These are phyloP conservation scores for Camelina neglecta DNA, from an alignment of 345 rosid genomes.

Conservation along the genomic window DNA sequence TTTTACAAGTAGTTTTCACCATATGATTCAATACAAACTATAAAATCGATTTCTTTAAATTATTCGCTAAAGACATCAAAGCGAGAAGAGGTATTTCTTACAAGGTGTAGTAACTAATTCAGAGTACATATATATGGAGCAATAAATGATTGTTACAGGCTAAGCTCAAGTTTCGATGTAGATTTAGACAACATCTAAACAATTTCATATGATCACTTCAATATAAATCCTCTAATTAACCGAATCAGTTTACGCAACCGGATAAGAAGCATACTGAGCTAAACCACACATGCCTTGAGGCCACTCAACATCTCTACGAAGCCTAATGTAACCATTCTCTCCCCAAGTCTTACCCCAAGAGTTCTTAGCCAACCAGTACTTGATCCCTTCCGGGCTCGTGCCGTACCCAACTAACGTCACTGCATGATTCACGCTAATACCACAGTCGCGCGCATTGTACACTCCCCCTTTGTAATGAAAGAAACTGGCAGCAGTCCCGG, in stretches of 20 bases:
- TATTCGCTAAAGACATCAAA: background rate
- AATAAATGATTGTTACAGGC: background rate
- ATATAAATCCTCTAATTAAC: background rate
- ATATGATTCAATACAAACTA: background rate
- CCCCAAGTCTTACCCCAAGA: slow-evolving; percentile 72
- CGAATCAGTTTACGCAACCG: slow-evolving; percentile 35
- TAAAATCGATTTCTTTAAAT: background rate
- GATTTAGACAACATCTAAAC: background rate
- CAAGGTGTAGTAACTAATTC: no score
- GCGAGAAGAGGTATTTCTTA: background rate
- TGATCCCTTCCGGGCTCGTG: slow-evolving; percentile 42
- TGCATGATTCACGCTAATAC: slow-evolving; percentile 49
- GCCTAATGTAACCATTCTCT: slow-evolving; percentile 60
- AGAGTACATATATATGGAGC: background rate
- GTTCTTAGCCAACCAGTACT: slow-evolving; percentile 67
- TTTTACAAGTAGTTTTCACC: background rate
- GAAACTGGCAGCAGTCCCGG: slow-evolving; percentile 37
- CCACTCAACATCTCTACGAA: slow-evolving; percentile 49
- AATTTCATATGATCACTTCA: background rate
- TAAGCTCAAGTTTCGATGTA: background rate
- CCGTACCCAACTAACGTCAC: slow-evolving; percentile 68
- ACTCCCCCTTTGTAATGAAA: slow-evolving; percentile 52
- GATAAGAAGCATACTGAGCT: slow-evolving; percentile 52
- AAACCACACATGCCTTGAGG: slow-evolving; percentile 62
- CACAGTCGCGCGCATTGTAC: slow-evolving; percentile 48